Evolutionary conservation across 2,329 filamentous ascomycete genomes (phyloP), one percentile per base, ranked within the genome.

Genomic region (Alternaria rosae): DNA sequence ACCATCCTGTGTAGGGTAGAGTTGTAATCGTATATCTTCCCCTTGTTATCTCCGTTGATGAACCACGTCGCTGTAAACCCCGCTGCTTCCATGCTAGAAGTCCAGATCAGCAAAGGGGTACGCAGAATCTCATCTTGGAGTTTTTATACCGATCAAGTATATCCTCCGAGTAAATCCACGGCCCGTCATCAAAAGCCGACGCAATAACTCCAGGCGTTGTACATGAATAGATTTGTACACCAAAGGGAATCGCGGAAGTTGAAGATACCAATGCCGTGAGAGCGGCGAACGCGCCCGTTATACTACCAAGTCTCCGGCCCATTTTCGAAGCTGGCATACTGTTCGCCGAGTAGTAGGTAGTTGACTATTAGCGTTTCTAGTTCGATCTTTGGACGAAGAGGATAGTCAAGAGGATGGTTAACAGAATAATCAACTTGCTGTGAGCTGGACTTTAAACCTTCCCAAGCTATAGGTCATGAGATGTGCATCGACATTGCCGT

Each of bases 61-160:
- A 57, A 57, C 54, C 54, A 57, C 3, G 54, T 57, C 9, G 54
- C 54, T 32, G 35, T 57, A 25, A 57, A 42, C 2, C 45, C 54
- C 6, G 54, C 54, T 8, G 26, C 54, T 51, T 13, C 43, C 53
- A 56, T 56, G 7, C 53, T 54, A 26, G 10, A 28, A 47, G 28
- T 26, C 35, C 20, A 26, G 3, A 15, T 41, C 6, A 23, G 28
- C 7, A 35, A 25, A 23, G 20, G 8, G 12, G 17, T 12, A 28
- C 20, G 9, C 9, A 20, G 26, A 6, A 10, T 10, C 2, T 26
- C 43, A 20, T 15, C 8, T 5, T 25, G 23, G 23, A 25, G 23
- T 25, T 6, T 25, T 6, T 8, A 8, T 6, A 25, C 23, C 23
- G 23, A 25, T 57, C 35, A 13, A 57, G 54, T 13, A 57, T 17